Base-by-base conservation (phyloP, 495 filamentous ascomycete genomes). In the Penicillium pulvis region DNA sequence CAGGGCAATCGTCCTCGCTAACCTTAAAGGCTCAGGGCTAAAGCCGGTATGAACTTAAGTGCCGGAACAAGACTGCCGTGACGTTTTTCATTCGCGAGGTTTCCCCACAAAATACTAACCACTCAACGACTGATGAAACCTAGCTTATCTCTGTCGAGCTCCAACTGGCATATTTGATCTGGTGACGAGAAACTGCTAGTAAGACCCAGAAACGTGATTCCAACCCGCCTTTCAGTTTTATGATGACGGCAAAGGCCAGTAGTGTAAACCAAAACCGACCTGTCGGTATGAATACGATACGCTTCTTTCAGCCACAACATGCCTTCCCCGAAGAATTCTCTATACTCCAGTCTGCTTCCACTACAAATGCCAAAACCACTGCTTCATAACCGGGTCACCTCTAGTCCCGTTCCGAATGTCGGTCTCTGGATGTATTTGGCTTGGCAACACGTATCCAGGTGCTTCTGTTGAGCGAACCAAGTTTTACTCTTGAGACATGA, bases 11-110 rank as follows among this genome's bases (percentile, higher is more conserved):
- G 45, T 11, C 33, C 51, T 16, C 19, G 26, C 47, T 20, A 55
- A 14, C 19, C 55, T 41, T 7, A 41, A 41, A 41, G n/a, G 39
- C 16, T 41, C 16, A 41, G 39, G 4, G 26, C 47, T 36, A 57
- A 36, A 51, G 39, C 26, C 30, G 23, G 58, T 23, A 39, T 52
- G 55, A 44, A 26, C 49, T 48, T 51, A 49, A 45, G 61, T 49
- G 54, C 50, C 41, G 19, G 42, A 43, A 31, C 35, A 53, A 43
- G 14, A 31, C 43, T 56, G 17, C 50, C 39, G 43, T 39, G 35
- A 42, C 14, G 41, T 16, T 43, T 66, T 12, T 59, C 39, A 70
- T 68, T 70, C 60, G 64, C 45, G 60, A 63, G 55, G 62, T 67
- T 70, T 67, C 65, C 65, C 67, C 64, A 63, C 65, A 63, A 26